These are phyloP conservation scores for Nicotiana otophora DNA, from an alignment of 257 asterid genomes.

Conservation along the genomic window DNA sequence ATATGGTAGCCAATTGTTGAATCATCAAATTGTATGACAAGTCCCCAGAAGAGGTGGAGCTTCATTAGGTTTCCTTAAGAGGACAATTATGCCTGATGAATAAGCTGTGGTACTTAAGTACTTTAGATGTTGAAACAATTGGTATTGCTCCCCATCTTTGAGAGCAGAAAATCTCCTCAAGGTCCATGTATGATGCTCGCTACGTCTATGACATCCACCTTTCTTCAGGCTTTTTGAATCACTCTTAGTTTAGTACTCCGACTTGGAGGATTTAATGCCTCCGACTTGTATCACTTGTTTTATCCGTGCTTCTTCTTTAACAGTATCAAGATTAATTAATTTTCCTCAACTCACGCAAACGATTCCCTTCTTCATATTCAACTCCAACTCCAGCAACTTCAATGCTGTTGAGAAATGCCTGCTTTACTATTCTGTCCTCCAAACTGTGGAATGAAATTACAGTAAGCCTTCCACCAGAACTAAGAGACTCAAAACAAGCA, in stretches of 20 bases:
- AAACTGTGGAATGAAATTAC: conserved; percentile 87
- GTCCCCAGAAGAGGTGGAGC: background rate
- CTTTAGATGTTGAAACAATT: background rate
- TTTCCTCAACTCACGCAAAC: conserved; percentile 1
- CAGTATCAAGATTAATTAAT: background rate
- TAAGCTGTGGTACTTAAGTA: background rate
- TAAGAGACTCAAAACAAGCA: conserved; percentile 54
- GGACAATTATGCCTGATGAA: background rate
- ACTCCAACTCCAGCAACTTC: conserved; percentile 25
- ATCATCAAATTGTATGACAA: background rate
- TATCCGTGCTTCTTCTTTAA: conserved; percentile 62
- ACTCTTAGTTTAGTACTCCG: conserved; percentile 94
- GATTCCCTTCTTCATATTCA: conserved; percentile 9
- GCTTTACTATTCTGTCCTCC: conserved; percentile 94
- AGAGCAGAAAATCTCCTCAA: background rate
- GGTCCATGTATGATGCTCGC: background rate
- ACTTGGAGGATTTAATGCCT: conserved; percentile 32
- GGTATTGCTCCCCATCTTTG: background rate
- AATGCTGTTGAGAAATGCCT: conserved; percentile 56
- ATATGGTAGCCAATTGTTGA: background rate
- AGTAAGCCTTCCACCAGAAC: conserved; percentile 88
- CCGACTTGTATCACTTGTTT: conserved; percentile 63
- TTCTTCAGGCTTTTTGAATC: conserved; percentile 55
- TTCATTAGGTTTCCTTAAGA: background rate
- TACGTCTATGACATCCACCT: background rate